Percentiles rank a stretch among this genome's conserved stretches.
These are phyloP conservation scores for Microstegium vimineum DNA, from an alignment of 176 grass and related monocot genomes.

Conservation along the genomic window DNA sequence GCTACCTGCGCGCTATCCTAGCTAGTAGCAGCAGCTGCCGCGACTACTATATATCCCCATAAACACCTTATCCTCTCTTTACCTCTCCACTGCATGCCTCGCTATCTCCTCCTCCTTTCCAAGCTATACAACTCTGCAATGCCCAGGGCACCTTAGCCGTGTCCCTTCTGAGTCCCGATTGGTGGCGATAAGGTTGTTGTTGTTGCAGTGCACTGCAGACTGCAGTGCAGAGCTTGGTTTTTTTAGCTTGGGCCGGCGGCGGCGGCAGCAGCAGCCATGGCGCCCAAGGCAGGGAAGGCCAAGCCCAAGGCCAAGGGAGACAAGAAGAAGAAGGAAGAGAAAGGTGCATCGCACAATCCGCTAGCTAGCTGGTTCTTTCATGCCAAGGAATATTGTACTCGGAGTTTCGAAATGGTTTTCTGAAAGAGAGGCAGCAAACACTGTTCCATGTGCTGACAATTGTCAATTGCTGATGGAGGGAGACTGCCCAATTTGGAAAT, in stretches of 20 bases:
- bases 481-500: background rate
- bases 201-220: too few relatives aligned
- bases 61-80: conserved; percentile 50
- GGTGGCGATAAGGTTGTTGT: background rate
- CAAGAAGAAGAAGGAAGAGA: conserved; percentile 98
- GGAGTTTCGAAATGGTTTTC: background rate
- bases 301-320: conserved; percentile 80
- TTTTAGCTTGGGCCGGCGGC: conserved; percentile 5
- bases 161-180: background rate
- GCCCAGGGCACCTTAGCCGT: conserved; percentile 18
- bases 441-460: background rate
- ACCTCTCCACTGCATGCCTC: conserved; percentile 28
- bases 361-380: background rate
- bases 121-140: conserved; percentile 17
- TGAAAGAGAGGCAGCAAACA: background rate
- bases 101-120: conserved; percentile 5
- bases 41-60: conserved; percentile 31
- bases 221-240: background rate
- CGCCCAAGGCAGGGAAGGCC: conserved; percentile 88
- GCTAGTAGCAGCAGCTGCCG: background rate
- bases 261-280: conserved; percentile 40
- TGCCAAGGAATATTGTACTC: background rate
- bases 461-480: background rate
- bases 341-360: conserved; percentile 44
- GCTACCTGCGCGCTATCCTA: background rate